Percentiles rank a stretch among this genome's conserved stretches.
phyloP scores from a whole-genome alignment of 176 grass and related monocot genomes.

The Rhynchospora breviuscula region DNA sequence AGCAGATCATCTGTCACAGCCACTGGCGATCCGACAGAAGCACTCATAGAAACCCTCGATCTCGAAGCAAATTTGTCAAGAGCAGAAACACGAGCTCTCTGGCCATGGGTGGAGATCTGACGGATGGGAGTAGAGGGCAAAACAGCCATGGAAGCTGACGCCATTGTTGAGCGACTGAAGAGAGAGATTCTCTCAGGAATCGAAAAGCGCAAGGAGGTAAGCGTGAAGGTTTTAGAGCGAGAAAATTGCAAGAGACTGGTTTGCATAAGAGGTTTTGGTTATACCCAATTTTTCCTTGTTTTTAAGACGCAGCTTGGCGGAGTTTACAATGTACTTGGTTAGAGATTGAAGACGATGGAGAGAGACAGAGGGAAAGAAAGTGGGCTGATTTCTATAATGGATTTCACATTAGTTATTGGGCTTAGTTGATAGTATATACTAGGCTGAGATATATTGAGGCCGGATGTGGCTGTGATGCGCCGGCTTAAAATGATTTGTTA shows the following conservation, averaged over 20 bases:
- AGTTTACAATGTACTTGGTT: conserved; percentile 18
- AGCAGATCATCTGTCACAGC: conserved; percentile 41
- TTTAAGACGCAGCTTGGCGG: conserved; percentile 26
- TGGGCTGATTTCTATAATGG: not conserved
- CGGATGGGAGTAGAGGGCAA: conserved; percentile 50
- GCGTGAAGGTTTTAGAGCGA: conserved; percentile 18
- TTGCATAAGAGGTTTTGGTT: conserved; percentile 1
- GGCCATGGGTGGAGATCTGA: conserved; percentile 19
- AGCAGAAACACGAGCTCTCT: conserved; percentile 18
- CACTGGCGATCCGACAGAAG: conserved; percentile 50
- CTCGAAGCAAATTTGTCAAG: conserved; percentile 37
- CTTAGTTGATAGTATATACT: not conserved
- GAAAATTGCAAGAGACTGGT: not conserved
- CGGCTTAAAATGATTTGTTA: not conserved
- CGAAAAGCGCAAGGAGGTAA: conserved; percentile 7
- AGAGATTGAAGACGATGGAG: not conserved
- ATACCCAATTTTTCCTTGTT: too few relatives aligned
- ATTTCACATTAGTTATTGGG: not conserved
- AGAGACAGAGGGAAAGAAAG: not conserved
- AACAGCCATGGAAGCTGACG: conserved; percentile 60
- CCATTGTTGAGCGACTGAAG: conserved; percentile 14
- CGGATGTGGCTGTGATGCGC: not conserved
- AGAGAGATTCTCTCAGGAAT: not conserved
- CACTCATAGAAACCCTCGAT: conserved; percentile 51
- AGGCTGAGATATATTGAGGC: not conserved